Evolutionary conservation across 805 yeast species (phyloP).

Genomic region (Blastobotrys muscicola): DNA sequence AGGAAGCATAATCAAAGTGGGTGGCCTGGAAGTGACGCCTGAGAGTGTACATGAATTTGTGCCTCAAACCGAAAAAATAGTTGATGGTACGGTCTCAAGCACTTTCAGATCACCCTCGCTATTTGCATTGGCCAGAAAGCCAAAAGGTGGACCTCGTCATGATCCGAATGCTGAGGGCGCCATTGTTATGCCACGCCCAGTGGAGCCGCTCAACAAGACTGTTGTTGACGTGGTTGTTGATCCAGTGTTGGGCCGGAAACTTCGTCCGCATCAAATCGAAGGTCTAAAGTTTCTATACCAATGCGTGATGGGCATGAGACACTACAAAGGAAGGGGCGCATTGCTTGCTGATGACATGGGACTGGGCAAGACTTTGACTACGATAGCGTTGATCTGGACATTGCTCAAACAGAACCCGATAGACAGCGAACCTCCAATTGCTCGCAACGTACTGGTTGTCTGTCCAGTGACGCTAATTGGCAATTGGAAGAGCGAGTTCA

Average conservation of each 20-base stretch:
- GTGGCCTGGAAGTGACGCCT: background rate
- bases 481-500: slow-evolving; percentile 84
- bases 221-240: slow-evolving; percentile 32
- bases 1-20: background rate
- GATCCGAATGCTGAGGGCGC: slow-evolving; percentile 22
- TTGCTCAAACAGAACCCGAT: slow-evolving; percentile 38
- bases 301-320: slow-evolving; percentile 64
- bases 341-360: slow-evolving; percentile 98
- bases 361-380: slow-evolving; percentile 78
- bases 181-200: slow-evolving; percentile 20
- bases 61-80: background rate
- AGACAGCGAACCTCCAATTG: slow-evolving; percentile 29
- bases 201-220: slow-evolving; percentile 9
- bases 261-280: slow-evolving; percentile 81
- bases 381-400: slow-evolving; percentile 80
- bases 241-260: slow-evolving; percentile 21
- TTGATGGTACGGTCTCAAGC: background rate
- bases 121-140: background rate
- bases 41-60: background rate
- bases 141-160: slow-evolving; percentile 8
- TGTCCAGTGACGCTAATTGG: slow-evolving; percentile 86
- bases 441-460: slow-evolving; percentile 60
- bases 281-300: slow-evolving; percentile 78
- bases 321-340: slow-evolving; percentile 52
- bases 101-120: background rate